phyloP scores from a whole-genome alignment of 83 land plant genomes.

The Picea abies region DNA sequence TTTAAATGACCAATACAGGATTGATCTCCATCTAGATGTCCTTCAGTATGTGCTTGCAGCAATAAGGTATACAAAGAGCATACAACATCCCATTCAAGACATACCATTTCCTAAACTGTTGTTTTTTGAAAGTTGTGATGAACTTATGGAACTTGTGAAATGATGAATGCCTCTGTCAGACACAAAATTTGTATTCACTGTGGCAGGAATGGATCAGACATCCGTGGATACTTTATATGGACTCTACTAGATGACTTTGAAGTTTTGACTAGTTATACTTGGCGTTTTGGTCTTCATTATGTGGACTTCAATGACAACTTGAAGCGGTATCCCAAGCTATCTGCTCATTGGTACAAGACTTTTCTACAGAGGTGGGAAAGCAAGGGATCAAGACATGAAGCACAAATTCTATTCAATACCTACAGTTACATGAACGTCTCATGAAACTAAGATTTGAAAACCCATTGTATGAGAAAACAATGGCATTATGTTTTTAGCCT shows the following conservation, averaged over 20 bases:
- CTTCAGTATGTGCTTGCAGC: not conserved
- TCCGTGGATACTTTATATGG: conserved; percentile 31
- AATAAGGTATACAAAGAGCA: not conserved
- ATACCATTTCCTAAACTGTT: not conserved
- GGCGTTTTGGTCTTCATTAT: conserved; percentile 24
- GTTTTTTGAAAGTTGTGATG: not conserved
- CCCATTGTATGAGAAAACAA: not conserved
- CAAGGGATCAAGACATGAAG: not conserved
- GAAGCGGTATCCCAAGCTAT: no score
- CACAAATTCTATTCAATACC: not conserved
- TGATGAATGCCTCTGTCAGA: not conserved
- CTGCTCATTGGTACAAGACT: no score
- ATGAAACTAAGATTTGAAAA: no score
- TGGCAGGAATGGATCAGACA: conserved; percentile 6
- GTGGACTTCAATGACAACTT: not conserved
- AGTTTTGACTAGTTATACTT: not conserved
- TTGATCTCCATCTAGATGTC: not conserved
- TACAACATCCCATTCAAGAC: not conserved
- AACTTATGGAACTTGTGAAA: not conserved
- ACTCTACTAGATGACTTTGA: conserved; percentile 13
- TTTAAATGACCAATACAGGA: not conserved
- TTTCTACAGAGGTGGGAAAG: not conserved
- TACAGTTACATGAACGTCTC: not conserved
- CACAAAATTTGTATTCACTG: not conserved
- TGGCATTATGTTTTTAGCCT: not conserved